A percentile compares a stretch with the other conserved stretches of the same genome.
These are phyloP conservation scores for Dothistroma pini DNA, from an alignment of 2,329 filamentous ascomycete species.

Conservation along the genomic window DNA sequence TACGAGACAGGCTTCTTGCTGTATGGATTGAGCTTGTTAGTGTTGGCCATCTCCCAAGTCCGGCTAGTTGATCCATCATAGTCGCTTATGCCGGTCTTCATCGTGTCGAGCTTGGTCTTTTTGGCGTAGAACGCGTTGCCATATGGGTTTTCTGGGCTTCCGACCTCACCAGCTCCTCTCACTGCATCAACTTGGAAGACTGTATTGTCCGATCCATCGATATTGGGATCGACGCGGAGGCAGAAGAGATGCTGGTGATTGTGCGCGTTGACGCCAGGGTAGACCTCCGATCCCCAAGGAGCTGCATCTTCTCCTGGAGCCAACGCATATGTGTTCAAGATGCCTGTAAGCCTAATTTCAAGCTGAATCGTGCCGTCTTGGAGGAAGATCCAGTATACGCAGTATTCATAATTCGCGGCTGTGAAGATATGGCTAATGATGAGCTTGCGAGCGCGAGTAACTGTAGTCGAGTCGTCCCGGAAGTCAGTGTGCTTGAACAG, in stretches of 20 bases:
- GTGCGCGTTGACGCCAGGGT: slow-evolving; percentile 86
- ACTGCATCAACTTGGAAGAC: slow-evolving; percentile 79
- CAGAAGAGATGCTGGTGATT: slow-evolving; percentile 97
- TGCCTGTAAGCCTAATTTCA: slow-evolving; percentile 84
- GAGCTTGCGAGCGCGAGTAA: slow-evolving; percentile 81
- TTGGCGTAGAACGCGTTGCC: slow-evolving; percentile 88
- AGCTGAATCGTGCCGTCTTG: slow-evolving; percentile 90
- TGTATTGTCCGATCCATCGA: slow-evolving; percentile 81
- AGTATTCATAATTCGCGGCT: slow-evolving; percentile 94
- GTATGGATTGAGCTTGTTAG: slow-evolving; percentile 77
- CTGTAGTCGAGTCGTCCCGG: slow-evolving; percentile 80
- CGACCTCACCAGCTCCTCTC: slow-evolving; percentile 67
- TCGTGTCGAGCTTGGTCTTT: slow-evolving; percentile 73
- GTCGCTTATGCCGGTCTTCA: slow-evolving; percentile 66
- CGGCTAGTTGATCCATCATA: slow-evolving; percentile 76
- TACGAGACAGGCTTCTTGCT: slow-evolving; percentile 81
- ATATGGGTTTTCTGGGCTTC: slow-evolving; percentile 77
- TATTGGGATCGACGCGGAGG: slow-evolving; percentile 78
- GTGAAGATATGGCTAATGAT: slow-evolving; percentile 91
- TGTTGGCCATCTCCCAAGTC: slow-evolving; percentile 89
- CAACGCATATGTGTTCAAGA: slow-evolving; percentile 87
- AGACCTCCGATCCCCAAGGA: slow-evolving; percentile 89
- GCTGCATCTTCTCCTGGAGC: slow-evolving; percentile 74
- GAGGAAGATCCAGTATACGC: slow-evolving; percentile 81
- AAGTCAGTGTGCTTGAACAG: slow-evolving; percentile 88